Percentiles rank a stretch among this genome's conserved stretches.
These are phyloP conservation scores for Sugiyamaella japonica DNA, from an alignment of 1,139 yeast genomes.

Conservation along the genomic window DNA sequence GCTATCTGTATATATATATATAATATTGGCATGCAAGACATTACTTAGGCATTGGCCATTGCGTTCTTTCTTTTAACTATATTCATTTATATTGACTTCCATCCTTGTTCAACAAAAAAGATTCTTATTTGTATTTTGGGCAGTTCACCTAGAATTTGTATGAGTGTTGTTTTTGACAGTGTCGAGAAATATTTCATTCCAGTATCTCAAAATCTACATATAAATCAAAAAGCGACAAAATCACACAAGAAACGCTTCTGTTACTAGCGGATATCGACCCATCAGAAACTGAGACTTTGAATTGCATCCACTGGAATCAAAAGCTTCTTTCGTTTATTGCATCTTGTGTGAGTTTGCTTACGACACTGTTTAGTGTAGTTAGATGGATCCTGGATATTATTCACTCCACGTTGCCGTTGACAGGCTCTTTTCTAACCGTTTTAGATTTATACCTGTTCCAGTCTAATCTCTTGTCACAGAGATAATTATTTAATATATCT, in stretches of 20 bases:
- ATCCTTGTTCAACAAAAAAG: background rate
- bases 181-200: background rate
- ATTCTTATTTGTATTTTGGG: no score
- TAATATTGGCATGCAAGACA: conserved; percentile 7
- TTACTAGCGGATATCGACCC: background rate
- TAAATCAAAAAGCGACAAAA: background rate
- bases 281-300: background rate
- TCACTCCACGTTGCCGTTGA: background rate
- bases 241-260: background rate
- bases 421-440: background rate
- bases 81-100: conserved; percentile 1
- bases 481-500: background rate
- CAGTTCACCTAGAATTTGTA: no score
- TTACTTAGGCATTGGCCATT: conserved; percentile 11
- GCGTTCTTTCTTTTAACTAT: conserved; percentile 2
- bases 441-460: background rate
- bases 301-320: background rate
- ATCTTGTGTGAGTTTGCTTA: background rate
- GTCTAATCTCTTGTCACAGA: background rate
- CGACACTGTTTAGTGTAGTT: no score
- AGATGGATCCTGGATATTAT: background rate
- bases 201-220: background rate
- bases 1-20: background rate
- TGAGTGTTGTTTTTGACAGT: no score
- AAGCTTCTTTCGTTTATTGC: background rate